Evolutionary conservation across 1,139 yeast genomes (phyloP), one percentile per base, ranked within the genome.

Genomic region (Casaregolazyma suthepensis): DNA sequence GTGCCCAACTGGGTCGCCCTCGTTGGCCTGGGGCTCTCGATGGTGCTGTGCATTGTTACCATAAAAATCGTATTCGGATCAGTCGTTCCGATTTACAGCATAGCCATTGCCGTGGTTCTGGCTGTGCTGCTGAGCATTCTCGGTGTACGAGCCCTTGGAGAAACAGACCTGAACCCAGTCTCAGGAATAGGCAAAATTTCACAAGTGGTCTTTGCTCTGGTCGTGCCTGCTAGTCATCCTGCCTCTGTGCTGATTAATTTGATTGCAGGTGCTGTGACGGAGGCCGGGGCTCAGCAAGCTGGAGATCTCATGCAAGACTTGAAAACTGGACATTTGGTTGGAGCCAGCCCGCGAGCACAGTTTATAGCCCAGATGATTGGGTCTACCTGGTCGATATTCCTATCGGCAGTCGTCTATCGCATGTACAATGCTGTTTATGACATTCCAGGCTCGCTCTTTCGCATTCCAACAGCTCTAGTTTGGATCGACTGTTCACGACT

Each of bases 231-330:
- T 15, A 70, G 75, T 48, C 87, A 85, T 57, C 95, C 96, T 1
- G 90, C 94, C 1, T 81, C 88, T 15, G 87, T 93, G 3, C 73
- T 93, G 43, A 83, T 90, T 50, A 93, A 93, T 66, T 74, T 93
- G 53, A 85, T 93, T 2, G 96, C 98, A 2, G 99, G 99, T 15
- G 98, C 96, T 6, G 84, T 93, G 37, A 95, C 98, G 0, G 99
- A 93, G 71, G 98, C 99, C 0, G 98, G 99, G 6, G 97, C 99
- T 1, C 98, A 93, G 70, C 99, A 93, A 70, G 97, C 98, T 0
- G 99, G 99, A 15, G 99, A 93, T 71, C 75, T 93, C 65, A 88
- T 91, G 96, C 98, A 93, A 74, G 99, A 93, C 70, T 75, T 91
- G 62, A 93, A 93, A 67, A 91, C 99, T 0, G 98, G 99, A 0